These are phyloP conservation scores for Phytophthora fragariae DNA, from an alignment of 352 stramenopile genomes.

Conservation along the genomic window DNA sequence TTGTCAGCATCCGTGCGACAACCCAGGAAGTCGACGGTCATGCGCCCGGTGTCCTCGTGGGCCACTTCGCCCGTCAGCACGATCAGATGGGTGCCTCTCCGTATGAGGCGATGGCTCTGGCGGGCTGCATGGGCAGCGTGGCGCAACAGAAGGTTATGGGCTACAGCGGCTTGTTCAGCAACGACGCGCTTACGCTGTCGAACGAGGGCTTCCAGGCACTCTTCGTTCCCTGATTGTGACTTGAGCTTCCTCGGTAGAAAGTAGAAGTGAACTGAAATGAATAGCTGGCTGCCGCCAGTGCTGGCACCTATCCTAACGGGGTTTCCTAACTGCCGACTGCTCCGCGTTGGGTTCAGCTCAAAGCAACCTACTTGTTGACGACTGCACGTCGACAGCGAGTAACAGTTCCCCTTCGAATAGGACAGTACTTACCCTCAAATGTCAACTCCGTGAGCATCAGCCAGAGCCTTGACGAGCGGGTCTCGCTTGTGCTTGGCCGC, in stretches of 20 bases:
- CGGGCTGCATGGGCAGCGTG: constrained; percentile 90
- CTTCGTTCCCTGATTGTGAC: constrained; percentile 11
- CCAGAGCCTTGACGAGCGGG: too few relatives aligned
- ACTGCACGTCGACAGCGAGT: too few relatives aligned
- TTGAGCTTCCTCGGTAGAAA: too few relatives aligned
- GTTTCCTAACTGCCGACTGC: too few relatives aligned
- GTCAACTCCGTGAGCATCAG: too few relatives aligned
- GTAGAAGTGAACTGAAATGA: not conserved
- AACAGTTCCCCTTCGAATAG: not conserved
- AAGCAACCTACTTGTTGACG: too few relatives aligned
- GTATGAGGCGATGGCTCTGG: constrained; percentile 92
- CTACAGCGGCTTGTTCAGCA: constrained; percentile 88
- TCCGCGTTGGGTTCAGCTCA: too few relatives aligned
- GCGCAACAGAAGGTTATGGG: constrained; percentile 89
- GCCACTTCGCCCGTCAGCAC: constrained; percentile 56
- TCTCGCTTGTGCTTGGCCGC: too few relatives aligned
- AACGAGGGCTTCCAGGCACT: constrained; percentile 50
- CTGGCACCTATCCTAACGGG: too few relatives aligned
- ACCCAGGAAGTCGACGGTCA: constrained; percentile 54
- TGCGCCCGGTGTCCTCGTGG: too few relatives aligned
- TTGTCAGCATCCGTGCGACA: constrained; percentile 3
- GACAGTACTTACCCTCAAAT: too few relatives aligned
- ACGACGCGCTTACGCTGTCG: constrained; percentile 80
- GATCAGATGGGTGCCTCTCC: constrained; percentile 93
- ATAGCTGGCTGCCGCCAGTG: not conserved